Conservation (phyloP, 805 yeast genomes). For the Lipomyces sp. region DNA sequence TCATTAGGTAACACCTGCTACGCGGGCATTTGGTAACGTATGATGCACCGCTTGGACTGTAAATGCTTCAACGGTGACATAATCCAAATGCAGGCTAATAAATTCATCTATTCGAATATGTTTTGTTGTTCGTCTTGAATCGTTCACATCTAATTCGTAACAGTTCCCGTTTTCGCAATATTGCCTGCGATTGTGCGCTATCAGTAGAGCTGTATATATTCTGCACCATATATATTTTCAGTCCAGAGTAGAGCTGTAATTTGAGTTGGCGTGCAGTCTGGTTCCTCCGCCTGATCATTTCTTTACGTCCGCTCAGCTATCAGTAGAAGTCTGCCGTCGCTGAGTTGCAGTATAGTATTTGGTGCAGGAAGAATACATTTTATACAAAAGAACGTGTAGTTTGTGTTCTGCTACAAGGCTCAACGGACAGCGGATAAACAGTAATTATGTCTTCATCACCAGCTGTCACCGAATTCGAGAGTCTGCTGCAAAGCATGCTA, state of each 20-base stretch:
- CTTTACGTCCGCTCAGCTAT: background rate
- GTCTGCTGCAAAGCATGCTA: slow-evolving; percentile 36
- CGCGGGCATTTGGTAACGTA: background rate
- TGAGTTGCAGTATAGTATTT: background rate
- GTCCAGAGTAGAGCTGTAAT: slow-evolving; percentile 4
- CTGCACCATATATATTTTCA: background rate
- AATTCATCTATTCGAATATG: background rate
- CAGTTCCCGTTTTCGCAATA: background rate
- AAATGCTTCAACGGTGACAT: background rate
- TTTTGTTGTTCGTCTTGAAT: background rate
- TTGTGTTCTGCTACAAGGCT: slow-evolving; percentile 2
- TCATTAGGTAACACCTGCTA: background rate
- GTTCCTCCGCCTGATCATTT: background rate
- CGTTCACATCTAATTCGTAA: slow-evolving; percentile 1
- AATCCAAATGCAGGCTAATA: background rate
- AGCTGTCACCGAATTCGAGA: slow-evolving; percentile 37
- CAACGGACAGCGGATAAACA: slow-evolving; percentile 2
- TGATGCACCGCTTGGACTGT: background rate
- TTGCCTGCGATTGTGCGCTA: background rate
- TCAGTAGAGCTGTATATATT: slow-evolving; percentile 1
- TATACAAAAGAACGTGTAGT: slow-evolving; percentile 1
- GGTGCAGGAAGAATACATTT: background rate
- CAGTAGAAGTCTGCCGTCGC: background rate
- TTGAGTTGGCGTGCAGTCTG: background rate
- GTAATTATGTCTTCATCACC: slow-evolving; percentile 18